Evolutionary conservation across 176 grass and related monocot genomes (phyloP).

Genomic region (Carex myosuroides): DNA sequence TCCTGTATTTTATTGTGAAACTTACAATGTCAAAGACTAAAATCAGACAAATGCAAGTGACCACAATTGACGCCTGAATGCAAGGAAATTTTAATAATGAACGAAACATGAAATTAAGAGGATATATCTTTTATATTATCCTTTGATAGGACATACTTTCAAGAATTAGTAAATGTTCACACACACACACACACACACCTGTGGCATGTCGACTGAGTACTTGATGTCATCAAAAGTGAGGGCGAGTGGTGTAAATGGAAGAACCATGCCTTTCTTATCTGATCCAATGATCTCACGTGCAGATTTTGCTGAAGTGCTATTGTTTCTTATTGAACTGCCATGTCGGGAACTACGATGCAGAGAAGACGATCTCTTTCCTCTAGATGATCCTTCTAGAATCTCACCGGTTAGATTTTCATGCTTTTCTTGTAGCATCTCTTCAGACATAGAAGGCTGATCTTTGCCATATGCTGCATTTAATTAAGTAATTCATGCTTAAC

Average conservation of each 20-base stretch:
- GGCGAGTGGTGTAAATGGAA: slow-evolving; percentile 78
- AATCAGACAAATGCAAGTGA: background rate
- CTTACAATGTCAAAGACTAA: slow-evolving; percentile 3
- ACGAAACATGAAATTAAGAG: too few species aligned
- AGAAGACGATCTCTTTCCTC: slow-evolving; percentile 26
- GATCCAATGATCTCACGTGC: slow-evolving; percentile 4
- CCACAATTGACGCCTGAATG: background rate
- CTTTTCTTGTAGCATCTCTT: slow-evolving; percentile 66
- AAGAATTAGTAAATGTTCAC: background rate
- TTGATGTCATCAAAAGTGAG: slow-evolving; percentile 65
- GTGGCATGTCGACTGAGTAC: slow-evolving; percentile 96
- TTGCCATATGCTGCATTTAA: slow-evolving; percentile 57
- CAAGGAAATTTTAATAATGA: background rate
- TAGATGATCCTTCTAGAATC: slow-evolving; percentile 28
- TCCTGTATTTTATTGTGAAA: slow-evolving; percentile 38
- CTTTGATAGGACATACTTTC: background rate
- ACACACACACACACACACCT: slow-evolving; percentile 35
- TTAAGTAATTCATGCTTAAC: background rate
- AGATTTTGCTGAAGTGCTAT: slow-evolving; percentile 7
- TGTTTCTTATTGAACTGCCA: background rate
- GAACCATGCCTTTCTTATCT: slow-evolving; percentile 69
- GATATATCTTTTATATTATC: background rate
- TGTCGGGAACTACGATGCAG: background rate
- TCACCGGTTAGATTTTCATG: slow-evolving; percentile 48
- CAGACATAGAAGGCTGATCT: slow-evolving; percentile 53